Conservation (phyloP, 2,329 filamentous ascomycete species). For the Penicillium frequentans region DNA sequence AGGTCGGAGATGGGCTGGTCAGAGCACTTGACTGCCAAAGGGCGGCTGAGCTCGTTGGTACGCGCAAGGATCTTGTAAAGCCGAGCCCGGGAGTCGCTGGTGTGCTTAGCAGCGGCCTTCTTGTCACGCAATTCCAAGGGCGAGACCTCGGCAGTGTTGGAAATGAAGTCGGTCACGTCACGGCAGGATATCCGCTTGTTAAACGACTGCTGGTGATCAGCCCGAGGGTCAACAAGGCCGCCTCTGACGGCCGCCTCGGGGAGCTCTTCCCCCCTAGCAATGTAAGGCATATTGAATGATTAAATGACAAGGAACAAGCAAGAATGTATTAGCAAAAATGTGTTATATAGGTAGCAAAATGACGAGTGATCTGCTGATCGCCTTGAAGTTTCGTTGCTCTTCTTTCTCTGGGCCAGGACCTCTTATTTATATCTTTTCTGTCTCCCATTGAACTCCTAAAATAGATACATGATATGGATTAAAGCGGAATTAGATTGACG, state of each 20-base stretch:
- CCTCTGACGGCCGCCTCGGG: constrained; percentile 9
- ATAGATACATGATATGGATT: background rate
- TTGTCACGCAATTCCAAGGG: constrained; percentile 7
- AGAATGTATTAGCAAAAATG: too few relatives aligned
- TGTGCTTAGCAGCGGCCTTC: constrained; percentile 4
- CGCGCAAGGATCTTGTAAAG: constrained; percentile 11
- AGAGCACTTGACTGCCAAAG: background rate
- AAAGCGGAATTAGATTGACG: background rate
- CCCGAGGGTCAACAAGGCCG: constrained; percentile 13
- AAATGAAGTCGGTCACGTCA: constrained; percentile 14
- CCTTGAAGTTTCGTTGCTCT: background rate
- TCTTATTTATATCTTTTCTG: constrained; percentile 1
- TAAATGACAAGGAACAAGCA: too few relatives aligned
- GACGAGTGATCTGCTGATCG: background rate
- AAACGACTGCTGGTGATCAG: constrained; percentile 11
- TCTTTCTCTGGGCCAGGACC: background rate
- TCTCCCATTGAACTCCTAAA: background rate
- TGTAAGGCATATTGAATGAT: constrained; percentile 6
- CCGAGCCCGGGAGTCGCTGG: constrained; percentile 2
- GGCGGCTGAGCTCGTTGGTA: constrained; percentile 6
- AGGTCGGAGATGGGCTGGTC: constrained; percentile 10
- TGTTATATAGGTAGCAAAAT: background rate
- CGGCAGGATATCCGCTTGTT: constrained; percentile 10
- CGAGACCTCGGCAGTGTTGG: constrained; percentile 8
- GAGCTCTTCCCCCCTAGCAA: constrained; percentile 7